These are phyloP conservation scores for Casaregolazyma suthepensis DNA, from an alignment of 1,139 yeast genomes.

Conservation along the genomic window DNA sequence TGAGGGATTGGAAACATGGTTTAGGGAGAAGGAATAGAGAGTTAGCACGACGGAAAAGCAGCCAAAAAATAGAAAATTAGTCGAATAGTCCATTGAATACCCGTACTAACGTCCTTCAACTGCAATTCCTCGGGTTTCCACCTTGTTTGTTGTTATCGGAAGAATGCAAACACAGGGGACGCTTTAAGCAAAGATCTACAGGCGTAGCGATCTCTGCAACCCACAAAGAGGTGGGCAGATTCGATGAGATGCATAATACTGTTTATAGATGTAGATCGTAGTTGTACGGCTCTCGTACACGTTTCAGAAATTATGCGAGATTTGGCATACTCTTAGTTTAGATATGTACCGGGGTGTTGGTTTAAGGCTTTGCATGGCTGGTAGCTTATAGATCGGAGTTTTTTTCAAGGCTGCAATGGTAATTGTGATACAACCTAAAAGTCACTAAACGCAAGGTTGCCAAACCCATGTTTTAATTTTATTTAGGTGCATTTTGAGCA, in stretches of 20 bases:
- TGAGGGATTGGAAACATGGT: neutral
- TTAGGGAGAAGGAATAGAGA: neutral
- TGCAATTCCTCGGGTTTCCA: neutral
- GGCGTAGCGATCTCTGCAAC: neutral
- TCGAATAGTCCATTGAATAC: neutral
- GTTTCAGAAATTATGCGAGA: neutral
- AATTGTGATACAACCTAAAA: neutral
- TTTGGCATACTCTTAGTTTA: no score
- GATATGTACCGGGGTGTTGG: no score
- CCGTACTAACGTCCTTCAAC: neutral
- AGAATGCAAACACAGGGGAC: neutral
- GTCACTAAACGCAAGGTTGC: neutral
- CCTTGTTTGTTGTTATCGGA: neutral
- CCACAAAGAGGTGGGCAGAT: neutral
- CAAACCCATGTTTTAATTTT: neutral
- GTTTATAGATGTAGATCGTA: neutral
- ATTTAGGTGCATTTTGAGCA: no score
- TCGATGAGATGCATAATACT: neutral
- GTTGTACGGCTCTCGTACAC: neutral
- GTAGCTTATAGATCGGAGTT: neutral
- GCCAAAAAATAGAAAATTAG: neutral
- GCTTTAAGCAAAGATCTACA: neutral
- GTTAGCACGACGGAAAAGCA: neutral
- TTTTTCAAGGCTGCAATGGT: neutral
- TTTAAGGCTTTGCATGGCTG: no score